Evolutionary conservation across 2,329 filamentous ascomycete genomes (phyloP), one percentile per base, ranked within the genome.

Genomic region (Penicillium occitanis): DNA sequence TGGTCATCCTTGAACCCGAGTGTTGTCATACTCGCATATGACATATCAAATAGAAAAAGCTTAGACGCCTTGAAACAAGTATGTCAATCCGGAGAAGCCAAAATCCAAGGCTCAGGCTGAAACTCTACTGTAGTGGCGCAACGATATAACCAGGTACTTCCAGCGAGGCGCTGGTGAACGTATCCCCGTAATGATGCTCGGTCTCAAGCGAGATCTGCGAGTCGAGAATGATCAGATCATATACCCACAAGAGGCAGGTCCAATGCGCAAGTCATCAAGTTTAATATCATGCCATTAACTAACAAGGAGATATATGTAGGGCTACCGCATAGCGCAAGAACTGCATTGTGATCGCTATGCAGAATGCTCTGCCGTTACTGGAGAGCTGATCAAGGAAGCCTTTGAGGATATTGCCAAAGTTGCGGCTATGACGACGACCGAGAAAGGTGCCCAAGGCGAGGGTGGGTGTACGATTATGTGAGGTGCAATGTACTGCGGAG

Each of bases 321-420:
- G 69, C 76, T 86, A 83, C 78, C 83, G 72, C 75, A 86, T 86
- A 6, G 86, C 87, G 17, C 85, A 87, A 70, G 83, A 86, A 70
- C 83, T 88, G 76, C 79, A 85, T 28, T 86, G 84, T 73, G 87
- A 89, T 78, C 78, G 81, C 42, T 89, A 89, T 74, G 87, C 85
- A 3, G 87, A 89, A 72, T 89, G 87, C 69, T 87, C 85, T 68
- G 86, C 87, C 48, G 44, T 85, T 46, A 88, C 86, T 5, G 86
- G 87, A 2, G 84, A 88, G 75, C 75, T 89, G 46, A 84, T 87
- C 69, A 77, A 78, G 37, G 83, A 88, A 73, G 85, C 86, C 0
- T 81, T 88, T 66, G 86, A 89, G 71, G 87, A 89, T 73, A 79
- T 89, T 22, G 85, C 85, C 10, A 82, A 77, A 72, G 83, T 85